Evolutionary conservation across 768 basidiomycete genomes (phyloP), one percentile per base, ranked within the genome.

Genomic region (Cantharellus cinnabarinus): DNA sequence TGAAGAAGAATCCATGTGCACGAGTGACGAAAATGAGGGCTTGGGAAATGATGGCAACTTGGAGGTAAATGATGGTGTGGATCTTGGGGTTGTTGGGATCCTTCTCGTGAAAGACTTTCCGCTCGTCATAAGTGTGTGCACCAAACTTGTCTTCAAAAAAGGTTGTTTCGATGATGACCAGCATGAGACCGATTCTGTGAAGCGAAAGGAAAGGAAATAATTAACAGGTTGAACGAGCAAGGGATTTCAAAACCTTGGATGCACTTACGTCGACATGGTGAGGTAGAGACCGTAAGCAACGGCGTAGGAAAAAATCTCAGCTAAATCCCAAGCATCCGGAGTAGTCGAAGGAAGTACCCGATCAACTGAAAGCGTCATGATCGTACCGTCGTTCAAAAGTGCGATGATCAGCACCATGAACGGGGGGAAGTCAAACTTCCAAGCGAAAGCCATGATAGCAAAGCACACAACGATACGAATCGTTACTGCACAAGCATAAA

Each of bases 391-490:
- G 71, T 98, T 98, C 65, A 63, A 75, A 42, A 97, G 78, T 60
- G 94, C 94, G 64, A 98, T 91, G 71, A 97, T 89, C 70, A 98
- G 85, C 65, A 98, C 82, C 94, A 97, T 98, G 81, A 98, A 98
- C 7, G 94, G 90, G 64, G 94, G 94, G 89, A 98, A 98, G 72
- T 95, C 86, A 73, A 94, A 91, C 76, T 83, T 80, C 82, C 91
- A 98, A 41, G 83, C 83, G 71, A 97, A 97, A 50, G 89, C 87
- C 69, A 98, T 77, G 74, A 95, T 82, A 62, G 90, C 82, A 73
- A 98, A 97, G 73, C 88, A 94, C 65, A 95, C 87, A 64, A 97
- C 93, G 71, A 97, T 94, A 84, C 93, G 93, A 72, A 95, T 95
- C 62, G 93, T 97, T 65, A 94, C 89, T 50, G 88, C 81, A 68